Conservation (phyloP, 192 early-diverging fungal species). For the Coemansia sp. region DNA sequence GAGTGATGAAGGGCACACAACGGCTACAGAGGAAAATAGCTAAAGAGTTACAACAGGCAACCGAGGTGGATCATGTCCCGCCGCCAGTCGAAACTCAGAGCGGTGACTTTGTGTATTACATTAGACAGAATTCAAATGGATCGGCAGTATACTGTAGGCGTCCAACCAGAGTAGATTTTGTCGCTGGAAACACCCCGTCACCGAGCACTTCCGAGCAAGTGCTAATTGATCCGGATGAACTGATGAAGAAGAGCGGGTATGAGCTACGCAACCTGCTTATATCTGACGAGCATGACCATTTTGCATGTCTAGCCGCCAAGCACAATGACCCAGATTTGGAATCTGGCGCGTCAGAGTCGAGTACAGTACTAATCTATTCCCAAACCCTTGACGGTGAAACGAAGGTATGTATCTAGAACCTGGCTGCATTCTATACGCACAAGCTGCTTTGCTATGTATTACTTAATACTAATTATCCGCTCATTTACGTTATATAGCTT, state of each 20-base stretch:
- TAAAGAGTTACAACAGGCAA: conserved; percentile 35
- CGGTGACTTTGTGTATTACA: conserved; percentile 38
- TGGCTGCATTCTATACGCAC: not conserved
- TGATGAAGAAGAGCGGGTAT: conserved; percentile 13
- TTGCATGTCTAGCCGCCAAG: conserved; percentile 31
- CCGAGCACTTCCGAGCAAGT: conserved; percentile 15
- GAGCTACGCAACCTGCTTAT: conserved; percentile 34
- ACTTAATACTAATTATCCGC: not conserved
- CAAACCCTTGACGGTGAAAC: conserved; percentile 7
- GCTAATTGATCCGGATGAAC: conserved; percentile 23
- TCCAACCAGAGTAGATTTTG: not conserved
- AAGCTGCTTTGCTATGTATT: not conserved
- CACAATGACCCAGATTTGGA: not conserved
- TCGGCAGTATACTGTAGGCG: conserved; percentile 33
- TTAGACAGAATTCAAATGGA: conserved; percentile 7
- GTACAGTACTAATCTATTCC: conserved; percentile 29
- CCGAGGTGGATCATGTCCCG: conserved; percentile 31
- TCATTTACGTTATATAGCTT: conserved; percentile 11
- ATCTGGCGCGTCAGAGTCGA: conserved; percentile 22
- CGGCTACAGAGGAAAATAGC: conserved; percentile 28
- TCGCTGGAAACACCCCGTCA: no score
- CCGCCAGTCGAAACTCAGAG: conserved; percentile 43
- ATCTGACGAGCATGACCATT: conserved; percentile 29
- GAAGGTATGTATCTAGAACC: conserved; percentile 13
- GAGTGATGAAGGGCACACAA: conserved; percentile 11